Evolutionary conservation across 805 yeast species (phyloP).

Genomic region (Hyphopichia homilentoma): DNA sequence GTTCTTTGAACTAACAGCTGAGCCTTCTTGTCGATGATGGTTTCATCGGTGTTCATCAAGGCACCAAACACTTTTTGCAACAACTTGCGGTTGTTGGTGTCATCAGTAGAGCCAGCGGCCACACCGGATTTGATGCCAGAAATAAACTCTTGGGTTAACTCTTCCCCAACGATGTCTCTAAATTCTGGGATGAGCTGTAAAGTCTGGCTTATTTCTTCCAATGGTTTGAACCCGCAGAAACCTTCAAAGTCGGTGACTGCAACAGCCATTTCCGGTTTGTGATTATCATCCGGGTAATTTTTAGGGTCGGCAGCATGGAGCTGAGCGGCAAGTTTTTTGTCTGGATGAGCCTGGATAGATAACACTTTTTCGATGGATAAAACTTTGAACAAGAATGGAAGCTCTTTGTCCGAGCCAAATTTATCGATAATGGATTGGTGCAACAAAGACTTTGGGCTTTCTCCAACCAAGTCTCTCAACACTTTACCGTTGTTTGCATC

Average conservation of each 20-base stretch:
- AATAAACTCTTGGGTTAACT: slow-evolving; percentile 51
- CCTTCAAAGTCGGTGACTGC: slow-evolving; percentile 96
- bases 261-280: slow-evolving; percentile 99
- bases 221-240: slow-evolving; percentile 95
- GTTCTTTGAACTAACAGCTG: slow-evolving; percentile 66
- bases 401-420: slow-evolving; percentile 65
- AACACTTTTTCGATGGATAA: slow-evolving; percentile 89
- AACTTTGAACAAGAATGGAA: slow-evolving; percentile 93
- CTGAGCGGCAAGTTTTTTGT: slow-evolving; percentile 73
- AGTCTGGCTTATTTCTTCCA: slow-evolving; percentile 67
- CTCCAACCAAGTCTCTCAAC: slow-evolving; percentile 64
- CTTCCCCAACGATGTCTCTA: slow-evolving; percentile 61
- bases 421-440: slow-evolving; percentile 56
- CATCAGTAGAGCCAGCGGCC: slow-evolving; percentile 48
- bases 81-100: slow-evolving; percentile 54
- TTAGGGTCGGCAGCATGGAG: slow-evolving; percentile 82
- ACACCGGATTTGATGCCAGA: slow-evolving; percentile 44
- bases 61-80: slow-evolving; percentile 74
- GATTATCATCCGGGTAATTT: slow-evolving; percentile 96
- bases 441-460: slow-evolving; percentile 54
- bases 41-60: slow-evolving; percentile 80
- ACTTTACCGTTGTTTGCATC: slow-evolving; percentile 42
- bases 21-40: slow-evolving; percentile 53
- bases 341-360: slow-evolving; percentile 97
- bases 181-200: slow-evolving; percentile 77